Evolutionary conservation across 2,329 filamentous ascomycete species (phyloP).

Genomic region (Drechslera avenae): DNA sequence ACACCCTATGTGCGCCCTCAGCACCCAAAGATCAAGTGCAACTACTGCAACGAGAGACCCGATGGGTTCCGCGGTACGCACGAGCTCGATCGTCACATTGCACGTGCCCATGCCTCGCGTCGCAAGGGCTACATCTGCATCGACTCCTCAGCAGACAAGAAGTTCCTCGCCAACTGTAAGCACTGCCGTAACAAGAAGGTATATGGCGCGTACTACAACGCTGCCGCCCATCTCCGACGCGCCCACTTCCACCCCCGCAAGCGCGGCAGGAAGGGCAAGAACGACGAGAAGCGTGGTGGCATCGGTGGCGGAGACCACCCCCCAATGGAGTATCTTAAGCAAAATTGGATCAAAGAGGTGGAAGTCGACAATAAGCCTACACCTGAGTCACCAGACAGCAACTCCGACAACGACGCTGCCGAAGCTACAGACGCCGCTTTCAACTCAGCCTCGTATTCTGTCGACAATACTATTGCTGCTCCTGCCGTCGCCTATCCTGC

Average conservation of each 20-base stretch:
- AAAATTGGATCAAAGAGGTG: constrained; percentile 63
- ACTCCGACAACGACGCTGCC: constrained; percentile 28
- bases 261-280: constrained; percentile 61
- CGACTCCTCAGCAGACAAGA: constrained; percentile 62
- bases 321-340: constrained; percentile 64
- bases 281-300: constrained; percentile 64
- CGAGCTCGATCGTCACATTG: constrained; percentile 62
- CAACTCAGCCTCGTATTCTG: constrained; percentile 12
- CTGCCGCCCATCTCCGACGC: constrained; percentile 84
- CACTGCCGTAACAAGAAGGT: constrained; percentile 76
- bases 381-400: constrained; percentile 28
- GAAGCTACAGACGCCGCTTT: constrained; percentile 14
- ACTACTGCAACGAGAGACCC: constrained; percentile 71
- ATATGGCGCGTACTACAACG: constrained; percentile 94
- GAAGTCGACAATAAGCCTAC: constrained; percentile 49
- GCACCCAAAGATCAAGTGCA: constrained; percentile 73
- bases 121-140: constrained; percentile 68
- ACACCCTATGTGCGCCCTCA: constrained; percentile 67
- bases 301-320: constrained; percentile 67
- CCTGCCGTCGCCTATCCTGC: constrained; percentile 8
- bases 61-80: constrained; percentile 86
- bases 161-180: constrained; percentile 81
- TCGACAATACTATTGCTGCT: constrained; percentile 5
- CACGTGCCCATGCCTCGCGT: constrained; percentile 67
- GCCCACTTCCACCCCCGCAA: constrained; percentile 81